These are phyloP conservation scores for Kwoniella newhampshirensis DNA, from an alignment of 768 basidiomycete genomes.

Conservation along the genomic window DNA sequence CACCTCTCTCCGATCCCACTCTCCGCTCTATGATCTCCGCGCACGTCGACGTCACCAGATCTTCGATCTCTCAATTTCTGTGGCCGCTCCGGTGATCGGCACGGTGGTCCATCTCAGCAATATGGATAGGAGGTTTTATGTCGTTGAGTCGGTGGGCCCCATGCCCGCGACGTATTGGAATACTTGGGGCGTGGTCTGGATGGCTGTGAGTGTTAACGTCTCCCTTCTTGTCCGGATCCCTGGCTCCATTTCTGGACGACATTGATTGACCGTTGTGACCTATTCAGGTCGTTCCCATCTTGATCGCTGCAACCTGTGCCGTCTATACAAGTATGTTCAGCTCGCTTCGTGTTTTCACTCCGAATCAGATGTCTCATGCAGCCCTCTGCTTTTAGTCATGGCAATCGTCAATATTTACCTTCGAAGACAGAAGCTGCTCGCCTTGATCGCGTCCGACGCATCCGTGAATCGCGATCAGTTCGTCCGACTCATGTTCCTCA, in stretches of 20 bases:
- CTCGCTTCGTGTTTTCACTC: not conserved
- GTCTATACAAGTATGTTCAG: constrained; percentile 42
- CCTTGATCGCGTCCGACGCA: constrained; percentile 41
- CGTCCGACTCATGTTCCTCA: constrained; percentile 39
- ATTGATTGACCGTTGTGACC: no score
- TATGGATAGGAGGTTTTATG: constrained; percentile 43
- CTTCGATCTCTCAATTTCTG: constrained; percentile 36
- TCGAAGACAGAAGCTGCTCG: constrained; percentile 42
- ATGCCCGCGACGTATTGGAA: constrained; percentile 49
- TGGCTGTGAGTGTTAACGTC: constrained; percentile 37
- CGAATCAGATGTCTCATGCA: no score
- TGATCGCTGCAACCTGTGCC: constrained; percentile 28
- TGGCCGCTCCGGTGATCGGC: constrained; percentile 39
- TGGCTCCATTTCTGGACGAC: not conserved
- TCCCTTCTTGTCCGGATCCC: not conserved
- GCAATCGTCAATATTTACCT: constrained; percentile 47
- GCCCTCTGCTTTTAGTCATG: no score
- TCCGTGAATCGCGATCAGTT: constrained; percentile 46
- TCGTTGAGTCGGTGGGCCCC: constrained; percentile 43
- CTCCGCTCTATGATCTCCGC: constrained; percentile 42
- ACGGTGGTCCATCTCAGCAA: constrained; percentile 43
- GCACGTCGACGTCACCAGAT: constrained; percentile 30
- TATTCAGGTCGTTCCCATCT: constrained; percentile 30
- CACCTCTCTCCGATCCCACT: constrained; percentile 44
- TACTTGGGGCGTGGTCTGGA: constrained; percentile 47